A percentile compares a stretch with the other conserved stretches of the same genome.
These are phyloP conservation scores for Phlyctochytrium bullatum DNA, from an alignment of 192 early-diverging fungal genomes.

Conservation along the genomic window DNA sequence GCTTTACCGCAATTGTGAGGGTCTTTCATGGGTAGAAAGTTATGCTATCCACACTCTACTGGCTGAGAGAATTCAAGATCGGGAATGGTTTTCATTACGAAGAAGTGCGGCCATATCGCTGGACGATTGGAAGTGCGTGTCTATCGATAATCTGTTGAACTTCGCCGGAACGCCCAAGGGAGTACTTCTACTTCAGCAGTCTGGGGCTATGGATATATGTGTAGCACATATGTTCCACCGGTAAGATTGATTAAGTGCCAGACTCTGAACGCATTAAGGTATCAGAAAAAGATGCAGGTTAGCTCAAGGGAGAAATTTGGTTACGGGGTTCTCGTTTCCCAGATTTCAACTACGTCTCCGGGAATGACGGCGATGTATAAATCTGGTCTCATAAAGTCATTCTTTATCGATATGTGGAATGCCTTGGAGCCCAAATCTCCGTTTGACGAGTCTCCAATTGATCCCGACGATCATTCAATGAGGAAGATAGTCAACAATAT, in stretches of 20 bases:
- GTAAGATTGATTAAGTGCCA: not conserved
- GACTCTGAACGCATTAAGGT: conserved; percentile 20
- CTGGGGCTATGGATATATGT: conserved; percentile 43
- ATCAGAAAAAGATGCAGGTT: conserved; percentile 54
- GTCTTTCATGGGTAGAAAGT: conserved; percentile 30
- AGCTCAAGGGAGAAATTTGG: conserved; percentile 56
- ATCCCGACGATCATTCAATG: conserved; percentile 32
- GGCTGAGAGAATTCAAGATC: conserved; percentile 17
- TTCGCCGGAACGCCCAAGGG: conserved; percentile 52
- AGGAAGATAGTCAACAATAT: conserved; percentile 41
- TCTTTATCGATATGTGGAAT: conserved; percentile 39
- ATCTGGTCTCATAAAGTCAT: conserved; percentile 30
- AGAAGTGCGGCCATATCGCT: not conserved
- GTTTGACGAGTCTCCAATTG: conserved; percentile 24
- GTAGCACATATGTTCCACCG: conserved; percentile 48
- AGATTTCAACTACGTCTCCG: conserved; percentile 40
- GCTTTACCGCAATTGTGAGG: conserved; percentile 48
- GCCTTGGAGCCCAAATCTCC: conserved; percentile 34
- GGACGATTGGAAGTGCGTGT: conserved; percentile 35
- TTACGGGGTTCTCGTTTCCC: conserved; percentile 51
- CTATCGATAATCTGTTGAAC: conserved; percentile 51
- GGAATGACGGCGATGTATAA: conserved; percentile 45
- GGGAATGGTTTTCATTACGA: not conserved
- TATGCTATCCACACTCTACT: conserved; percentile 35
- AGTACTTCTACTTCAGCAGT: conserved; percentile 38